Conservation (phyloP, 2,329 filamentous ascomycete genomes). For the Aureobasidium pullulans region DNA sequence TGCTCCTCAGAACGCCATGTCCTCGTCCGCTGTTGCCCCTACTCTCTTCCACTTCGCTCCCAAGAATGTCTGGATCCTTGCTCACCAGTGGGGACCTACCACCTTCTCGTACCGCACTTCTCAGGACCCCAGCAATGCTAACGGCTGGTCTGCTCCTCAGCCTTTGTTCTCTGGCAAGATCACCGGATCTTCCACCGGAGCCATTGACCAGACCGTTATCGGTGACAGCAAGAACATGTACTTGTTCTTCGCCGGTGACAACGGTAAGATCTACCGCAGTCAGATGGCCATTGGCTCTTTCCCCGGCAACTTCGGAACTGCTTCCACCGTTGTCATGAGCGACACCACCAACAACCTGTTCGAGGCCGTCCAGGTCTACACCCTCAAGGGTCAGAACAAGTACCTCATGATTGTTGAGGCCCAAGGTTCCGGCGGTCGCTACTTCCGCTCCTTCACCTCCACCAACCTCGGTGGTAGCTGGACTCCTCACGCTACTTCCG, state of each 20-base stretch:
- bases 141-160: conserved; percentile 49
- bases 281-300: conserved; percentile 57
- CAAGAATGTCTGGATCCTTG: conserved; percentile 56
- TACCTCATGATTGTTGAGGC: conserved; percentile 65
- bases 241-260: conserved; percentile 61
- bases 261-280: conserved; percentile 58
- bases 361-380: conserved; percentile 62
- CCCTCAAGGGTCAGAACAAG: conserved; percentile 43
- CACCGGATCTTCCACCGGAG: conserved; percentile 42
- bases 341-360: conserved; percentile 53
- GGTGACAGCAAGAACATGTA: conserved; percentile 56
- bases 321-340: conserved; percentile 45
- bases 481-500: conserved; percentile 50
- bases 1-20: conserved; percentile 48
- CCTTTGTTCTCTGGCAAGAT: conserved; percentile 52
- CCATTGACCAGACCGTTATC: conserved; percentile 59
- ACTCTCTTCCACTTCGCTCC: conserved; percentile 57
- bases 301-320: conserved; percentile 51
- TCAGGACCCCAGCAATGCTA: conserved; percentile 48
- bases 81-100: conserved; percentile 57
- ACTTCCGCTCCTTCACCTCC: conserved; percentile 61
- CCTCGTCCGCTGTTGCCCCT: conserved; percentile 45
- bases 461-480: conserved; percentile 49
- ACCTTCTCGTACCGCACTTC: conserved; percentile 56
- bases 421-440: conserved; percentile 50